A percentile compares a stretch with the other conserved stretches of the same genome.
Evolutionary conservation across 176 grass and related monocot species (phyloP).

Genomic region (Leersia perrieri): DNA sequence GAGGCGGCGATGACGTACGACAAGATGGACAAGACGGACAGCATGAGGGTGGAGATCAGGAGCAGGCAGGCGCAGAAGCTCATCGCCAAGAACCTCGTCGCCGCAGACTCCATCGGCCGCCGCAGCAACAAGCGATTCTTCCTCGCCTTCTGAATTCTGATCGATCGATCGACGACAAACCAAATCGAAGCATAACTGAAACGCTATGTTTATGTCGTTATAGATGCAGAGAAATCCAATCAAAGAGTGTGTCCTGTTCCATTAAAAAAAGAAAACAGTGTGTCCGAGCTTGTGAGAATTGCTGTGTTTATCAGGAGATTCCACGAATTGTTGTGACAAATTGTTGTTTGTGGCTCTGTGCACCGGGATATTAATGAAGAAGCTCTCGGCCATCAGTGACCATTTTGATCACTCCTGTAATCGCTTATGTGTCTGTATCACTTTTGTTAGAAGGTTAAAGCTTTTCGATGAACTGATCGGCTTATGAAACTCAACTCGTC

Average conservation of each 20-base stretch:
- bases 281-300: neutral
- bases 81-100: conserved; percentile 90
- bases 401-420: neutral
- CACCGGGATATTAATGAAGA: neutral
- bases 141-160: conserved; percentile 49
- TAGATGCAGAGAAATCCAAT: neutral
- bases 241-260: no score
- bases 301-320: neutral
- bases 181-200: neutral
- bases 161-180: no score
- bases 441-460: neutral
- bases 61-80: conserved; percentile 77
- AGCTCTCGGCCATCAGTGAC: neutral
- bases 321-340: neutral
- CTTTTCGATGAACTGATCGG: no score
- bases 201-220: neutral
- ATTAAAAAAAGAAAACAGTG: no score
- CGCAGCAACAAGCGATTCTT: conserved; percentile 49
- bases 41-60: conserved; percentile 96
- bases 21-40: conserved; percentile 91
- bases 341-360: neutral
- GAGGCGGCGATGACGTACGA: conserved; percentile 30
- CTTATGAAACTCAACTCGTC: neutral
- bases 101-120: conserved; percentile 49
- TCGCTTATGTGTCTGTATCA: neutral